Evolutionary conservation across 176 grass and related monocot genomes (phyloP).

Genomic region (Dendrocalamus sinicus): DNA sequence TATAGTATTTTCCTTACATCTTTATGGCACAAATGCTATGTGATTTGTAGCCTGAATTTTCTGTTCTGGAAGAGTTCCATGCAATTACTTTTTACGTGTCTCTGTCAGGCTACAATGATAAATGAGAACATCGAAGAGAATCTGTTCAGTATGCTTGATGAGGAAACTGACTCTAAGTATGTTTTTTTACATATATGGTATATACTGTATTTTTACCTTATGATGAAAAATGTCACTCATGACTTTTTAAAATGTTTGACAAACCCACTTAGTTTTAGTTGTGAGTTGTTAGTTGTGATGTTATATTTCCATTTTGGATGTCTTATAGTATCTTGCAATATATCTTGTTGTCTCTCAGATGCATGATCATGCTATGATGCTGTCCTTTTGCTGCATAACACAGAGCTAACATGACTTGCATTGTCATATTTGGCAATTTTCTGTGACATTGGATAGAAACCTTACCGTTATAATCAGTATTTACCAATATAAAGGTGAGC

Average conservation of each 20-base stretch:
- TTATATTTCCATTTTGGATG: too few species aligned
- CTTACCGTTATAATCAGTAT: slow-evolving; percentile 1
- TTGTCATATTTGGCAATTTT: slow-evolving; percentile 8
- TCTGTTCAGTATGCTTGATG: slow-evolving; percentile 95
- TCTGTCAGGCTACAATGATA: slow-evolving; percentile 75
- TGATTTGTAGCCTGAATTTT: slow-evolving; percentile 1
- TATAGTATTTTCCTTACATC: neutral
- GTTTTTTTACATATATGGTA: slow-evolving; percentile 40
- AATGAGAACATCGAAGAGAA: slow-evolving; percentile 91
- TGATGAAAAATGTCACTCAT: too few species aligned
- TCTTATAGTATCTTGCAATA: too few species aligned
- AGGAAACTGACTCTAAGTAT: slow-evolving; percentile 97
- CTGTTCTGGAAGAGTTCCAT: slow-evolving; percentile 1
- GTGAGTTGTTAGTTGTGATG: too few species aligned
- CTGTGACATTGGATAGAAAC: neutral
- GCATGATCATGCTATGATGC: too few species aligned
- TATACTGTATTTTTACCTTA: slow-evolving; percentile 1
- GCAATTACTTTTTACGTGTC: neutral
- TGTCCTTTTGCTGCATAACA: neutral
- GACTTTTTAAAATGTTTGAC: too few species aligned
- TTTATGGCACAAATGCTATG: neutral
- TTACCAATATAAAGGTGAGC: slow-evolving; percentile 5
- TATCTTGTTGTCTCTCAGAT: too few species aligned
- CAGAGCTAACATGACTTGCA: neutral
- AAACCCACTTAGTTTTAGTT: too few species aligned